These are phyloP conservation scores for Bjerkandera adusta DNA, from an alignment of 1,284 basidiomycete genomes.

Conservation along the genomic window DNA sequence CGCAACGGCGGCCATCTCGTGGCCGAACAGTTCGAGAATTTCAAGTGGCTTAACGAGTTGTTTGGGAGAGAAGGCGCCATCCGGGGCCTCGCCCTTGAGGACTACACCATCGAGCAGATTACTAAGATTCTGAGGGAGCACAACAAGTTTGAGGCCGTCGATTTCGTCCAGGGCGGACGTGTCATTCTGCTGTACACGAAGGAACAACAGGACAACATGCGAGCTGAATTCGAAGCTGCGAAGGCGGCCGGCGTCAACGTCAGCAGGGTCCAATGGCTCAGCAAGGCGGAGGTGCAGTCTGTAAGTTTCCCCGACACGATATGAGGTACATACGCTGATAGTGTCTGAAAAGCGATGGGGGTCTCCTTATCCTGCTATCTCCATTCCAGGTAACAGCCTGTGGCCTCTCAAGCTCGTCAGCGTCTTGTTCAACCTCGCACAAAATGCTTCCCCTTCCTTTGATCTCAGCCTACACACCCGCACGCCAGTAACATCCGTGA, in stretches of 20 bases:
- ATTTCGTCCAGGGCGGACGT: constrained; percentile 62
- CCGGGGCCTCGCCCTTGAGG: constrained; percentile 55
- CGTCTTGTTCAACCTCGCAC: constrained; percentile 51
- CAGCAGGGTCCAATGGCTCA: constrained; percentile 44
- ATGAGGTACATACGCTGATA: constrained; percentile 19
- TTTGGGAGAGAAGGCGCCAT: constrained; percentile 56
- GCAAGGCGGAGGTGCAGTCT: constrained; percentile 43
- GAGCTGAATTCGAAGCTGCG: constrained; percentile 53
- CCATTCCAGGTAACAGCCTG: constrained; percentile 57
- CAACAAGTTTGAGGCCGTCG: constrained; percentile 47
- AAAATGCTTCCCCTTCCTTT: constrained; percentile 30
- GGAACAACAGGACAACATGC: constrained; percentile 36
- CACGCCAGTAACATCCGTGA: constrained; percentile 59
- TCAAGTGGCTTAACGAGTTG: constrained; percentile 33
- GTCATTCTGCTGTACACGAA: constrained; percentile 50
- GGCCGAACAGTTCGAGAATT: constrained; percentile 46
- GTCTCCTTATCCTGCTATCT: constrained; percentile 50
- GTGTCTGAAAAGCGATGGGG: constrained; percentile 47
- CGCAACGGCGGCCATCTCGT: constrained; percentile 80
- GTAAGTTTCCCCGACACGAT: too few species aligned
- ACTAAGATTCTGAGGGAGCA: constrained; percentile 46
- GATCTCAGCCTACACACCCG: constrained; percentile 62
- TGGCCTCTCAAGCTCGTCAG: constrained; percentile 82
- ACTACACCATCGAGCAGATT: constrained; percentile 50
- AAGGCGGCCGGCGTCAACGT: constrained; percentile 50